These are phyloP conservation scores for Zygosaccharomyces rouxii DNA, from an alignment of 805 yeast species.

Conservation along the genomic window DNA sequence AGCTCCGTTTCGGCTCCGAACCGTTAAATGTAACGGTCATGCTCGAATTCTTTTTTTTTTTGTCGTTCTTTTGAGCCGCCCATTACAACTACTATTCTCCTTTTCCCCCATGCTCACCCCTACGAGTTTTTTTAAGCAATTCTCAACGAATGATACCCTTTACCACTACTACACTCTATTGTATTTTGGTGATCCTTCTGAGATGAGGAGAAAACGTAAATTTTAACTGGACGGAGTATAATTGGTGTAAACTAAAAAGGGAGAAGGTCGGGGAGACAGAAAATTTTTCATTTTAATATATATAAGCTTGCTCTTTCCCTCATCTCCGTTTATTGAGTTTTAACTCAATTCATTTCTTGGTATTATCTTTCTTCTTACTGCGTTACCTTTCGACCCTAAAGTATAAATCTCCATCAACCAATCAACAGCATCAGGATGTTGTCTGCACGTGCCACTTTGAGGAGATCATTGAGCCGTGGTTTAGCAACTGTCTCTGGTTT, in stretches of 20 bases:
- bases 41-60: neutral
- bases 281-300: neutral
- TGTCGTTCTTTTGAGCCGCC: conserved; percentile 1
- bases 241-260: neutral
- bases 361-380: neutral
- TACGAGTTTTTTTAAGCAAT: neutral
- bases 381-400: neutral
- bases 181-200: neutral
- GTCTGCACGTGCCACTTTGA: conserved; percentile 32
- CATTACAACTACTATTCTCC: neutral
- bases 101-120: neutral
- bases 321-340: neutral
- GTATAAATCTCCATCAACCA: neutral
- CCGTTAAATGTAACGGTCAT: conserved; percentile 3
- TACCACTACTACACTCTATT: neutral
- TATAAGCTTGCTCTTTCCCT: neutral
- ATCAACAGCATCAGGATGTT: conserved; percentile 23
- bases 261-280: neutral
- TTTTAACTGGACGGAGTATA: neutral
- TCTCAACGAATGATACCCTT: neutral
- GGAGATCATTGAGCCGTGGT: conserved; percentile 33
- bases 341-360: neutral
- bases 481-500: conserved; percentile 40
- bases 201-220: conserved; percentile 1
- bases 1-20: conserved; percentile 3